Base-by-base conservation (phyloP, 1,284 basidiomycete genomes). In the Peniophora sp. region DNA sequence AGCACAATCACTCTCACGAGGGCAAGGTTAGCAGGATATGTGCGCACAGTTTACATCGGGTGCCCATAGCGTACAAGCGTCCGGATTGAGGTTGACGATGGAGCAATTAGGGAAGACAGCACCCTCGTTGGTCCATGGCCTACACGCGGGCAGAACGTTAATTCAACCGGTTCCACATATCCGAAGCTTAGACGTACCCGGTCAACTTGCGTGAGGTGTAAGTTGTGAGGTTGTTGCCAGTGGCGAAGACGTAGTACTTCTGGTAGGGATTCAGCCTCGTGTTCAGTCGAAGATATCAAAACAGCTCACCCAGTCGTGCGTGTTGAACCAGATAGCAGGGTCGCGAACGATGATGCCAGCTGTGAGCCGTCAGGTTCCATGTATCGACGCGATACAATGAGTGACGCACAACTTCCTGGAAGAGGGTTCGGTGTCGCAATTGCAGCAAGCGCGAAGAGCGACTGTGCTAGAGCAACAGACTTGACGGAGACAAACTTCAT, bases 201-300 rank as follows among this genome's bases (percentile, higher is more conserved):
- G 57, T 52, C 1, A 60, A 36, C n/a, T 55, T 54, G 23, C 51
- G 53, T 10, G 57, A 55, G 5, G 57, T 60, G 23, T 58, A 39
- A 15, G 57, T 59, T 2, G 51, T 55, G 15, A 49, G 52, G 15
- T 48, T 49, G 49, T 58, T 54, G 50, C 56, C 55, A 2, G 58
- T 56, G 2, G 52, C 56, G 49, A 58, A 61, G 24, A 57, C 51
- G 47, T 52, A 60, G 37, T 58, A 60, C 37, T 58, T 60, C 35
- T 41, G 15, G 37, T 8, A 15, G 18, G n/a, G n/a, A 8, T 8
- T 20, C 8, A n/a, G n/a, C 8, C 8, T 41, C 37, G 18, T 5
- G 8, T 41, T 6, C 15, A n/a, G 18, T n/a, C 5, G 37, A 5
- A 41, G 15, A 41, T n/a, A 5, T 5, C 27, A 32, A 41, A 15